phyloP scores from a whole-genome alignment of 345 rosid genomes.

The Salix exigua region DNA sequence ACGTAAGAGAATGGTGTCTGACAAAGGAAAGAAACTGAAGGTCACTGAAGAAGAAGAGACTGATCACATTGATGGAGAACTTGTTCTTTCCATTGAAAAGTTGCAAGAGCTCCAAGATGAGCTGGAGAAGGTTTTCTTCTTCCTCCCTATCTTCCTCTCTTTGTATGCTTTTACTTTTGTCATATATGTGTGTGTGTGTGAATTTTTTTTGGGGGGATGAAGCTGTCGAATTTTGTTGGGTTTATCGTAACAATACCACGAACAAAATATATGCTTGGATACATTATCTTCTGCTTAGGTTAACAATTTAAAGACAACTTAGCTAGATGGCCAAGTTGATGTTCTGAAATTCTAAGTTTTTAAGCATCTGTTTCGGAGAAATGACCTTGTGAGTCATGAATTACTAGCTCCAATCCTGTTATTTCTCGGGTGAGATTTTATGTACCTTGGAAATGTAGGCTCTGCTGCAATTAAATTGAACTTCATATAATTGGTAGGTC shows the following conservation, averaged over 20 bases:
- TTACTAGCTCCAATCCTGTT: not conserved
- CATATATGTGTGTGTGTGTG: not conserved
- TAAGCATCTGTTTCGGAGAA: too few relatives aligned
- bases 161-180: not conserved
- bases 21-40: slow-evolving; percentile 35
- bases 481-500: too few relatives aligned
- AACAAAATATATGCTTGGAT: too few relatives aligned
- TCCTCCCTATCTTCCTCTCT: not conserved
- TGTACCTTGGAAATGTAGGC: not conserved
- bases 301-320: not conserved
- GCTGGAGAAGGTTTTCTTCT: slow-evolving; percentile 27
- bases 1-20: slow-evolving; percentile 15
- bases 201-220: not conserved
- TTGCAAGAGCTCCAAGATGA: slow-evolving; percentile 37
- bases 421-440: not conserved
- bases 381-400: too few relatives aligned
- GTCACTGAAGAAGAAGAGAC: slow-evolving; percentile 19
- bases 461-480: not conserved
- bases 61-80: slow-evolving; percentile 17
- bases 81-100: slow-evolving; percentile 29
- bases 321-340: too few relatives aligned
- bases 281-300: not conserved
- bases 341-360: too few relatives aligned
- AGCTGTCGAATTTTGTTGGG: not conserved
- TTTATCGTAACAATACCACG: not conserved